phyloP scores from a whole-genome alignment of 495 filamentous ascomycete genomes.

The Chaetomium fimeti region DNA sequence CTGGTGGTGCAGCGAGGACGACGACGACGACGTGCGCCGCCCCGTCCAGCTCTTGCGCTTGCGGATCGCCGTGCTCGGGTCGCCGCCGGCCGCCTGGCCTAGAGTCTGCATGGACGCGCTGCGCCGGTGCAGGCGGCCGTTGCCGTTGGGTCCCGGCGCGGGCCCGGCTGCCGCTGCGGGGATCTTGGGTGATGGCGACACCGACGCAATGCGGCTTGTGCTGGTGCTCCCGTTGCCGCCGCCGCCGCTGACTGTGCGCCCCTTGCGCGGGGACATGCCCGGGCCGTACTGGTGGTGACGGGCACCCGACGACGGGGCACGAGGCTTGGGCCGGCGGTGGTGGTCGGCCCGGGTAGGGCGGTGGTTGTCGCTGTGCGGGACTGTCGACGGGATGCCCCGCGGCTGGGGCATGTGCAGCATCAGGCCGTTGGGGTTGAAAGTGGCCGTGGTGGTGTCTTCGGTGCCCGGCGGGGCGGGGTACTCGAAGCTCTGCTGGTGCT shows the following conservation, averaged over 20 bases:
- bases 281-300: constrained; percentile 35
- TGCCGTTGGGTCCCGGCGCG: neutral
- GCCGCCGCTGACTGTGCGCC: constrained; percentile 29
- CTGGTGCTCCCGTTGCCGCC: constrained; percentile 21
- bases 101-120: constrained; percentile 33
- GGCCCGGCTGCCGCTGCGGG: constrained; percentile 8
- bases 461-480: constrained; percentile 25
- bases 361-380: constrained; percentile 17
- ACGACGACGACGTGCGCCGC: constrained; percentile 3
- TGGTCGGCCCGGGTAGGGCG: constrained; percentile 19
- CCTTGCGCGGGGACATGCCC: constrained; percentile 41
- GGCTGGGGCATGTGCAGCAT: constrained; percentile 43
- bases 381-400: constrained; percentile 6
- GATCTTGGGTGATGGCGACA: constrained; percentile 15
- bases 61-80: constrained; percentile 21
- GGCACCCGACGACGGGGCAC: constrained; percentile 46
- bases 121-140: constrained; percentile 24
- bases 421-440: constrained; percentile 32
- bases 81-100: constrained; percentile 4
- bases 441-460: constrained; percentile 26
- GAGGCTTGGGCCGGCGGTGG: constrained; percentile 39
- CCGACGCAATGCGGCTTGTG: neutral
- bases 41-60: constrained; percentile 35
- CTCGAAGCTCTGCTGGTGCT: constrained; percentile 27
- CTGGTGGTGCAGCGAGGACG: neutral